Percentiles rank a stretch among this genome's conserved stretches.
phyloP scores from a whole-genome alignment of 257 asterid genomes.

The Leonotis leonurus region DNA sequence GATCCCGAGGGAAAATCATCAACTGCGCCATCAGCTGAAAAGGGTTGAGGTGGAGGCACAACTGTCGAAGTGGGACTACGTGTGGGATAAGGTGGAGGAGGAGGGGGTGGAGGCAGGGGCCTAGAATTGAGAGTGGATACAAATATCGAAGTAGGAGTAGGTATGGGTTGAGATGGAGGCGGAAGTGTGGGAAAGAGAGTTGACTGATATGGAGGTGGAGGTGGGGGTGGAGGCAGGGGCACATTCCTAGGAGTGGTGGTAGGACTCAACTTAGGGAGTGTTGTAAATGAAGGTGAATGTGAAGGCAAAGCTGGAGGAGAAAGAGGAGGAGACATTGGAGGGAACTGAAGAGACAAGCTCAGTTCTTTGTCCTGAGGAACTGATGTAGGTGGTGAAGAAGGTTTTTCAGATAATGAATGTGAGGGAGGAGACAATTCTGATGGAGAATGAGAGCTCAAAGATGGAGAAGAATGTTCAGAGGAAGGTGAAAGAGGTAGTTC shows the following conservation, averaged over 20 bases:
- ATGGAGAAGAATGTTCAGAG: conserved; percentile 5
- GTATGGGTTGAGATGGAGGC: neutral
- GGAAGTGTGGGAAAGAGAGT: neutral
- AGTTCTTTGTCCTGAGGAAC: conserved; percentile 2
- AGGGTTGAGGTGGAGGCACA: neutral
- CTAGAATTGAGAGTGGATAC: neutral
- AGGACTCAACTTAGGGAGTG: neutral
- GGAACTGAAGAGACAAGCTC: neutral
- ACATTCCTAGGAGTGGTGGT: neutral
- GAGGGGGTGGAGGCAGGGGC: neutral
- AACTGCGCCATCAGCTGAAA: neutral
- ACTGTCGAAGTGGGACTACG: neutral
- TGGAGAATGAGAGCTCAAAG: conserved; percentile 9
- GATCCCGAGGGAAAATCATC: conserved; percentile 3
- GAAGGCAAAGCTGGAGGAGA: neutral
- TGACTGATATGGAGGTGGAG: neutral
- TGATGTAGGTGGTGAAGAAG: conserved; percentile 4
- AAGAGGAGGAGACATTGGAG: neutral
- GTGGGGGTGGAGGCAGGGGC: neutral
- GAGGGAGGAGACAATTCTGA: conserved; percentile 11
- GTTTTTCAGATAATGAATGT: conserved; percentile 5
- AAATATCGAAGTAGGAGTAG: neutral
- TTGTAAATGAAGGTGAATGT: neutral
- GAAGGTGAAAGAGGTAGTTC: conserved; percentile 13
- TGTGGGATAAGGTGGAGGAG: neutral